phyloP scores from a whole-genome alignment of 2,329 filamentous ascomycete genomes.

The Penicillium sp. region DNA sequence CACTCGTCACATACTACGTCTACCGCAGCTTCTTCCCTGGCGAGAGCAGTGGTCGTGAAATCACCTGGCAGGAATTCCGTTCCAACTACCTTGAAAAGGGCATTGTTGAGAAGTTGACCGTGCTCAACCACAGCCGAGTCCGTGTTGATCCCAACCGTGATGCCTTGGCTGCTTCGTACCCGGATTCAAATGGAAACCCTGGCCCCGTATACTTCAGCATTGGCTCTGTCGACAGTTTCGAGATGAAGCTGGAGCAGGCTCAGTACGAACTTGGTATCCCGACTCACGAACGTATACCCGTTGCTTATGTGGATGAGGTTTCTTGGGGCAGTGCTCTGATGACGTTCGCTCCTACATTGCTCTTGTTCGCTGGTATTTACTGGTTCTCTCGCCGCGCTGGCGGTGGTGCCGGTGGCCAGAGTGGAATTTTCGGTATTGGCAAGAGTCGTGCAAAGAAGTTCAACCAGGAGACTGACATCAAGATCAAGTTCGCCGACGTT shows the following conservation, averaged over 20 bases:
- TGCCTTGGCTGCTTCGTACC: slow-evolving; percentile 69
- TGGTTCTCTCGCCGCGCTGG: slow-evolving; percentile 77
- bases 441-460: slow-evolving; percentile 96
- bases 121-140: slow-evolving; percentile 76
- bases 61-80: slow-evolving; percentile 96
- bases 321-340: slow-evolving; percentile 71
- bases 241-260: slow-evolving; percentile 81
- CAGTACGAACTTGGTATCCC: slow-evolving; percentile 88
- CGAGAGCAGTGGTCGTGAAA: slow-evolving; percentile 69
- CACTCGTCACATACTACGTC: slow-evolving; percentile 63
- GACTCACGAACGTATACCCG: slow-evolving; percentile 82
- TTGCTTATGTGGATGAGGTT: slow-evolving; percentile 80
- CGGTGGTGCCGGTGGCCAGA: slow-evolving; percentile 63
- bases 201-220: slow-evolving; percentile 92
- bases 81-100: slow-evolving; percentile 95
- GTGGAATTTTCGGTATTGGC: slow-evolving; percentile 91
- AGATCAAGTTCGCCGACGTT: slow-evolving; percentile 95
- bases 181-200: slow-evolving; percentile 69
- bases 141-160: slow-evolving; percentile 78
- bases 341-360: slow-evolving; percentile 80
- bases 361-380: slow-evolving; percentile 80
- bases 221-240: slow-evolving; percentile 90
- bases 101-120: slow-evolving; percentile 85
- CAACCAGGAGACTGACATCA: slow-evolving; percentile 94
- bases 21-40: slow-evolving; percentile 67